Evolutionary conservation across 495 filamentous ascomycete genomes (phyloP).

Genomic region (Rhypophila decipiens): DNA sequence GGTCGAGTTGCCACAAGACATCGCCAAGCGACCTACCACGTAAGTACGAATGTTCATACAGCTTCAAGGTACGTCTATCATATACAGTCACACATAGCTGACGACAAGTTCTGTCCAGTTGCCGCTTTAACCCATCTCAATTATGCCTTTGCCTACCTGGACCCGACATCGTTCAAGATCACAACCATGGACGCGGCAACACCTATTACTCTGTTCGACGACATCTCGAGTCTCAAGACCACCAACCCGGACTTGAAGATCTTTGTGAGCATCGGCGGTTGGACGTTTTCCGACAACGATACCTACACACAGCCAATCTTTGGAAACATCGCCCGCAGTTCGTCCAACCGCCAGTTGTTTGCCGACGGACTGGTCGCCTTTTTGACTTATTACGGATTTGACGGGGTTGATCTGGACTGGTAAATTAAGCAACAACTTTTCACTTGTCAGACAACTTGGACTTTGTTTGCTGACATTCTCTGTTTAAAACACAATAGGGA

Average conservation of each 20-base stretch:
- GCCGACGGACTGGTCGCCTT: conserved; percentile 6
- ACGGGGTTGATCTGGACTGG: conserved; percentile 54
- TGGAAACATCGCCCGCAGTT: conserved; percentile 13
- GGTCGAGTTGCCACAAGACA: no score
- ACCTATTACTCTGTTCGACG: no score
- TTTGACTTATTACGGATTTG: conserved; percentile 13
- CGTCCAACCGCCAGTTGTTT: conserved; percentile 16
- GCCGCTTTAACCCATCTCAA: conserved; percentile 15
- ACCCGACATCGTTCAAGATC: conserved; percentile 10
- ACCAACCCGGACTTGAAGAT: conserved; percentile 27
- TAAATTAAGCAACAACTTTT: no score
- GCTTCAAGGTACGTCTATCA: no score
- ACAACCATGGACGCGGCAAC: conserved; percentile 8
- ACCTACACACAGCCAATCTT: conserved; percentile 23
- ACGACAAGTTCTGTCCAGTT: no score
- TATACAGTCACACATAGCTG: no score
- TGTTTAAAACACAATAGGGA: no score
- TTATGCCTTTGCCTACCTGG: conserved; percentile 14
- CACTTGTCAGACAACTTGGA: no score
- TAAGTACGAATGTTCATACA: no score
- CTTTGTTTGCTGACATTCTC: no score
- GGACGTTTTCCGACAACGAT: conserved; percentile 6
- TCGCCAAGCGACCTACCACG: no score
- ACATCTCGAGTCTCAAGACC: conserved; percentile 6
- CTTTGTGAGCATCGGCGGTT: conserved; percentile 35